A percentile compares a stretch with the other conserved stretches of the same genome.
phyloP scores from a whole-genome alignment of 2,329 filamentous ascomycete species.

The Colletotrichum agaves region DNA sequence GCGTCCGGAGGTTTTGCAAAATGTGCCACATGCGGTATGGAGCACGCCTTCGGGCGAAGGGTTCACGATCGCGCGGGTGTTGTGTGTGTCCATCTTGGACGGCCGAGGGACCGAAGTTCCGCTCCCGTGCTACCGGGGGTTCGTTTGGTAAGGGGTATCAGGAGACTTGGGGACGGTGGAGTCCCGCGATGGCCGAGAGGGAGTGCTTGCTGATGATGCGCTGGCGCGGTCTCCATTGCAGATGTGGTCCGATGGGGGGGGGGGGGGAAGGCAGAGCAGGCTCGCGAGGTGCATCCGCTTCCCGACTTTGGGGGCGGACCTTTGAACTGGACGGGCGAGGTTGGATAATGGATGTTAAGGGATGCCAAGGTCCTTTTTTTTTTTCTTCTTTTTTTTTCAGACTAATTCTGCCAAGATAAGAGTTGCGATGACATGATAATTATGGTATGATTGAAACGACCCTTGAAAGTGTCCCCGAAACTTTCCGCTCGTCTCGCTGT shows the following conservation, averaged over 20 bases:
- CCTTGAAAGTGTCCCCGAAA: background rate
- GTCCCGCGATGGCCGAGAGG: background rate
- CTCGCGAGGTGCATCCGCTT: slow-evolving; percentile 4
- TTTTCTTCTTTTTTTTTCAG: background rate
- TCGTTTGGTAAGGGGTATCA: background rate
- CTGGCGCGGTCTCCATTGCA: slow-evolving; percentile 4
- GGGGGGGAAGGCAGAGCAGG: background rate
- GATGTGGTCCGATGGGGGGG: background rate
- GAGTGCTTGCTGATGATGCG: background rate
- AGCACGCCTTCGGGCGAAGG: background rate
- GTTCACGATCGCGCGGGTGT: background rate
- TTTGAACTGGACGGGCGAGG: background rate
- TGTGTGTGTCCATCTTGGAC: slow-evolving; percentile 16
- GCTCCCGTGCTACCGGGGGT: background rate
- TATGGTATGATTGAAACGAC: background rate
- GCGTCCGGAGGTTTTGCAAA: slow-evolving; percentile 33
- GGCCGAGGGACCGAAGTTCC: slow-evolving; percentile 1
- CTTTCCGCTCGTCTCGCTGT: background rate
- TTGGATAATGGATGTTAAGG: background rate
- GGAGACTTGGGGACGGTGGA: background rate
- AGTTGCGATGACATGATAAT: background rate
- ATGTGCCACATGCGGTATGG: background rate
- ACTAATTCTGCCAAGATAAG: background rate
- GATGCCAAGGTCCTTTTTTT: background rate
- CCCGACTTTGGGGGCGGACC: background rate